A percentile compares a stretch with the other conserved stretches of the same genome.
Evolutionary conservation across 208 protist genomes (phyloP).

Genomic region (Crithidia fasciculata): DNA sequence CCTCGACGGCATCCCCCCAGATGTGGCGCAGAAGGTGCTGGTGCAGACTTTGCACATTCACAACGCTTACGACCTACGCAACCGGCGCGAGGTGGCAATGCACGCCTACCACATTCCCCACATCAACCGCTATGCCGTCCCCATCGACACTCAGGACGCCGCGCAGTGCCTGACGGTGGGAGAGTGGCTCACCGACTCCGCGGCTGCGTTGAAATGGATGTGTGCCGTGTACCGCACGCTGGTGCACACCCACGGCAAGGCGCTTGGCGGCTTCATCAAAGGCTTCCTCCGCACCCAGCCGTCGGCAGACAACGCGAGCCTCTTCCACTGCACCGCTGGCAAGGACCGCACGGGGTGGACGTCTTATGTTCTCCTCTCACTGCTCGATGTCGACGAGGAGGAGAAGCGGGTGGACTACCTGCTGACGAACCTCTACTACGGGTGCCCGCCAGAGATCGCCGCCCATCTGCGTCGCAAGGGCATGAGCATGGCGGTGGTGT

Average conservation of each 20-base stretch:
- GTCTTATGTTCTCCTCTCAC: slow-evolving; percentile 33
- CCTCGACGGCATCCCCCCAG: slow-evolving; percentile 29
- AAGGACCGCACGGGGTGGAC: slow-evolving; percentile 51
- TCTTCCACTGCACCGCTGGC: slow-evolving; percentile 62
- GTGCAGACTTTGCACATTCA: slow-evolving; percentile 42
- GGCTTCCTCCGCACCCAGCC: slow-evolving; percentile 24
- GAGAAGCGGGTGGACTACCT: slow-evolving; percentile 42
- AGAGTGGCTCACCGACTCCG: slow-evolving; percentile 19
- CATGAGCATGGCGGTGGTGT: slow-evolving; percentile 30
- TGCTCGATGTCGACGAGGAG: slow-evolving; percentile 38
- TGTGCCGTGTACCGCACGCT: slow-evolving; percentile 31
- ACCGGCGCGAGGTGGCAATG: slow-evolving; percentile 16
- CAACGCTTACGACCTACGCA: slow-evolving; percentile 46
- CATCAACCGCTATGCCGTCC: slow-evolving; percentile 31
- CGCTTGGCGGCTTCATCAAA: slow-evolving; percentile 37
- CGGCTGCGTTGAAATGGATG: slow-evolving; percentile 17
- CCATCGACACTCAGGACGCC: slow-evolving; percentile 28
- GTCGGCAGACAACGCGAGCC: slow-evolving; percentile 25
- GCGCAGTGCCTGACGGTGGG: slow-evolving; percentile 8
- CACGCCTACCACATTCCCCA: slow-evolving; percentile 36
- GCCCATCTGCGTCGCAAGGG: slow-evolving; percentile 21
- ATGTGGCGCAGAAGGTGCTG: slow-evolving; percentile 31
- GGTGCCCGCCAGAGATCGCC: slow-evolving; percentile 16
- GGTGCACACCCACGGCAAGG: slow-evolving; percentile 8
- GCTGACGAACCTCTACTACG: slow-evolving; percentile 38